Evolutionary conservation across 371 early-diverging fungal genomes (phyloP).

Genomic region (Mucor mucedo): DNA sequence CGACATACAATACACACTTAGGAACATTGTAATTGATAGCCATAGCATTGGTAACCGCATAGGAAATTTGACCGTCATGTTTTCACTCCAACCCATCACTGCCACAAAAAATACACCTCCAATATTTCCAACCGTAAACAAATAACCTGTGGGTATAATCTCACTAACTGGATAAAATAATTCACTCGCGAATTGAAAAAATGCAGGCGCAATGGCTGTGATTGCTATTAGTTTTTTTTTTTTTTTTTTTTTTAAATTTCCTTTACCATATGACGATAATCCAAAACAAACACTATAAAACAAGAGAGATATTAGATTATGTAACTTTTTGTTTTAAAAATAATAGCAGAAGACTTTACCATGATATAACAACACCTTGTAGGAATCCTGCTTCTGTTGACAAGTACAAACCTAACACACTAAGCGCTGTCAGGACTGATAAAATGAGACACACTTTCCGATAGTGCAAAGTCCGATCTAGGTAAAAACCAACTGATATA

Average conservation of each 20-base stretch:
- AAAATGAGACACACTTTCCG: slow-evolving; percentile 36
- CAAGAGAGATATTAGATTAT: background rate
- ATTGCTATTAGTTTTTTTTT: background rate
- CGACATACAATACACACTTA: slow-evolving; percentile 35
- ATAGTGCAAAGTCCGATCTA: slow-evolving; percentile 51
- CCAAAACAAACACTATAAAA: slow-evolving; percentile 48
- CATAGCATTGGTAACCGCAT: slow-evolving; percentile 47
- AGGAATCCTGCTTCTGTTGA: slow-evolving; percentile 32
- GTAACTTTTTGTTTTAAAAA: slow-evolving; percentile 33
- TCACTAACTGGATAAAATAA: slow-evolving; percentile 53
- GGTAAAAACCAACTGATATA: slow-evolving; percentile 42
- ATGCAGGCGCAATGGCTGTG: slow-evolving; percentile 54
- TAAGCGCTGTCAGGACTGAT: slow-evolving; percentile 30
- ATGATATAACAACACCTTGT: slow-evolving; percentile 31
- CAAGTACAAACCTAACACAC: slow-evolving; percentile 34
- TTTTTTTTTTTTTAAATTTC: too few relatives aligned
- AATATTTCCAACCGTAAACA: slow-evolving; percentile 49
- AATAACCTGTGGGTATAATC: slow-evolving; percentile 55
- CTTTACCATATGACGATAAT: slow-evolving; percentile 50
- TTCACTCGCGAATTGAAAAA: slow-evolving; percentile 58
- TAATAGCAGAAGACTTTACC: background rate
- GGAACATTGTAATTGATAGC: slow-evolving; percentile 29
- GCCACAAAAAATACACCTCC: slow-evolving; percentile 45
- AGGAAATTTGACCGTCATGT: slow-evolving; percentile 25
- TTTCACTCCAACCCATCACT: slow-evolving; percentile 54